phyloP scores from a whole-genome alignment of 129 eudicot species.

The Flaveria brownii region DNA sequence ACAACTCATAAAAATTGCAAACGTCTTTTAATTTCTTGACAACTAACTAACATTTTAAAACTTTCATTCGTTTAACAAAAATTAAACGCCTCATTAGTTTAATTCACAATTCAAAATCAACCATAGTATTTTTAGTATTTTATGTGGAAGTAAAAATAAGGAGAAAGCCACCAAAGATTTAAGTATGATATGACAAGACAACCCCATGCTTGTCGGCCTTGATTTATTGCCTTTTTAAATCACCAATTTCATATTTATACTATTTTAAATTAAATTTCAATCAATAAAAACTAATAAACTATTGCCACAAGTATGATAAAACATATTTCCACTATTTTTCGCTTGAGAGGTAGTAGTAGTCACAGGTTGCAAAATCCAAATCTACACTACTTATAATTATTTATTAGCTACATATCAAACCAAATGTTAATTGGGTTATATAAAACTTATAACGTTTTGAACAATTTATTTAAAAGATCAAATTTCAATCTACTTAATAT shows the following conservation, averaged over 20 bases:
- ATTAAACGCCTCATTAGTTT: background rate
- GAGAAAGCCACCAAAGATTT: slow-evolving; percentile 30
- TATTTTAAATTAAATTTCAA: background rate
- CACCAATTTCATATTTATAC: background rate
- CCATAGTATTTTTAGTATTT: slow-evolving; percentile 14
- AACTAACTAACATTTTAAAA: background rate
- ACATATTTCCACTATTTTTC: background rate
- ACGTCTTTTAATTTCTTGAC: background rate
- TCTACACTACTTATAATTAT: background rate
- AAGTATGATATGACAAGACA: slow-evolving; percentile 49
- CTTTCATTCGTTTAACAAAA: background rate
- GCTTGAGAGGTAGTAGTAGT: slow-evolving; percentile 14
- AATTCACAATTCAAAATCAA: background rate
- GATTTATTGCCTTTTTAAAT: slow-evolving; percentile 29
- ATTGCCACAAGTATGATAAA: background rate
- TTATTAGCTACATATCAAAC: background rate
- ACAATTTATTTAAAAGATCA: no score
- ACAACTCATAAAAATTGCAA: background rate
- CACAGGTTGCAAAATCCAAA: background rate
- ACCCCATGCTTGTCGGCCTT: slow-evolving; percentile 50
- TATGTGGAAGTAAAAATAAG: slow-evolving; percentile 30
- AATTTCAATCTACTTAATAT: no score
- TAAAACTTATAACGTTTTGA: no score
- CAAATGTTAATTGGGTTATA: no score
- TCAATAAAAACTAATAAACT: background rate